These are phyloP conservation scores for Fusarium aywerte DNA, from an alignment of 2,329 filamentous ascomycete genomes.

Conservation along the genomic window DNA sequence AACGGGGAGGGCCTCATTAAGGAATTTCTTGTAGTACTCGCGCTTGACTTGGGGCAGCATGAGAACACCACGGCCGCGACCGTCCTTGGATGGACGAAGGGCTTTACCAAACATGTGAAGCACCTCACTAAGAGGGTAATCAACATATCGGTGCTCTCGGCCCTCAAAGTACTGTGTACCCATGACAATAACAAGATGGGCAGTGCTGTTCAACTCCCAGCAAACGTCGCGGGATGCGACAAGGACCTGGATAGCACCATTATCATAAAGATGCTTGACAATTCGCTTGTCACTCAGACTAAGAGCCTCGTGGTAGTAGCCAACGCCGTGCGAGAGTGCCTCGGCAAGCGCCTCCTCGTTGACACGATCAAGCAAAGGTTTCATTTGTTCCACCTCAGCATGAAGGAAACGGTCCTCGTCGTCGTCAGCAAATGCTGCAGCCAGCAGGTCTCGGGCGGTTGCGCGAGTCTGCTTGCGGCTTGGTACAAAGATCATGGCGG, in stretches of 20 bases:
- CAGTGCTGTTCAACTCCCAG: slow-evolving; percentile 91
- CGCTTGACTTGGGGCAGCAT: slow-evolving; percentile 96
- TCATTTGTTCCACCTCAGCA: slow-evolving; percentile 82
- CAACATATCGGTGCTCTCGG: slow-evolving; percentile 94
- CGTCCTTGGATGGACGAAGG: slow-evolving; percentile 80
- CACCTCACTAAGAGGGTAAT: slow-evolving; percentile 93
- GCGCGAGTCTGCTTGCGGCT: slow-evolving; percentile 91
- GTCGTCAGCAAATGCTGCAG: slow-evolving; percentile 87
- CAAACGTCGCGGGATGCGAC: slow-evolving; percentile 84
- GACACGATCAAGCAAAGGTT: slow-evolving; percentile 82
- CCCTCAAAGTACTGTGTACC: slow-evolving; percentile 98
- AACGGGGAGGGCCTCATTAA: slow-evolving; percentile 94
- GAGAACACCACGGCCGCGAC: slow-evolving; percentile 87
- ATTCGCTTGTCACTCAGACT: slow-evolving; percentile 91
- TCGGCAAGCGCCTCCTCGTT: slow-evolving; percentile 89
- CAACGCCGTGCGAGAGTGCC: slow-evolving; percentile 91
- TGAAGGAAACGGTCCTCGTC: slow-evolving; percentile 95
- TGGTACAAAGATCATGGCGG: slow-evolving; percentile 90
- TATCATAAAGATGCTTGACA: slow-evolving; percentile 89
- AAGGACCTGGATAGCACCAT: slow-evolving; percentile 89
- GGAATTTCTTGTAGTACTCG: slow-evolving; percentile 98
- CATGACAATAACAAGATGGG: slow-evolving; percentile 95
- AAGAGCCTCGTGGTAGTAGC: slow-evolving; percentile 96
- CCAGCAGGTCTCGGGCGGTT: slow-evolving; percentile 86
- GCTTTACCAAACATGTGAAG: slow-evolving; percentile 98